phyloP scores from a whole-genome alignment of 139 green algal genomes.

The Coelastrella sp. region DNA sequence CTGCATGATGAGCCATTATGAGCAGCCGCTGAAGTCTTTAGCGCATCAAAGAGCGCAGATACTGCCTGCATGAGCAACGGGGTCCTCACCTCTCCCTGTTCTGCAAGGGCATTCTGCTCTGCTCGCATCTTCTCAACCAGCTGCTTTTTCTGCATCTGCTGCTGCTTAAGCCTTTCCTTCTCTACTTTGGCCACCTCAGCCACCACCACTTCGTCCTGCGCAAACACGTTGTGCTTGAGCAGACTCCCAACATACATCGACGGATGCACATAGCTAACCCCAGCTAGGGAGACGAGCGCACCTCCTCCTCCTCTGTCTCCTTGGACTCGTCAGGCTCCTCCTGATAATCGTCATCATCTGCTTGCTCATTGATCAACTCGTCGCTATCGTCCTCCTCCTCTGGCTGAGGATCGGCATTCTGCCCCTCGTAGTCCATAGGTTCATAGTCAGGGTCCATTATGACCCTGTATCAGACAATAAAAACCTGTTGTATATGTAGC shows the following conservation, averaged over 20 bases:
- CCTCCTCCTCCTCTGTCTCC: conserved; percentile 28
- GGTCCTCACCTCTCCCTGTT: conserved; percentile 70
- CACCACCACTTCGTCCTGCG: conserved; percentile 12
- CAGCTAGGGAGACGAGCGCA: neutral
- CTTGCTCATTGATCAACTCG: conserved; percentile 45
- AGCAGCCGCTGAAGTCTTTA: neutral
- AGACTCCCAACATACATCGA: neutral
- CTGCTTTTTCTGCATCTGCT: conserved; percentile 86
- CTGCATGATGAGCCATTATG: conserved; percentile 59
- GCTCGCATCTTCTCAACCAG: conserved; percentile 86
- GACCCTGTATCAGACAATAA: neutral
- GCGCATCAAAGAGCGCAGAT: no score
- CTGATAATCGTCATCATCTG: conserved; percentile 40
- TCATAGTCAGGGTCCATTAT: conserved; percentile 17
- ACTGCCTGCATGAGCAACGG: no score
- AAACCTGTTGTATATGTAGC: no score
- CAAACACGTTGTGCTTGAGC: neutral
- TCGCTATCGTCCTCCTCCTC: conserved; percentile 49
- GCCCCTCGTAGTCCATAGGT: conserved; percentile 22
- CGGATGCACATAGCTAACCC: neutral
- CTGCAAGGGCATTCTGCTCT: conserved; percentile 81
- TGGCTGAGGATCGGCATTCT: neutral
- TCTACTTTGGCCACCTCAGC: conserved; percentile 83
- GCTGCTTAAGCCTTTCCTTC: conserved; percentile 82
- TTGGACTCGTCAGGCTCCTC: conserved; percentile 21